Percentiles rank a stretch among this genome's conserved stretches.
phyloP scores from a whole-genome alignment of 1,139 yeast species.

The Williopsis jadinii region DNA sequence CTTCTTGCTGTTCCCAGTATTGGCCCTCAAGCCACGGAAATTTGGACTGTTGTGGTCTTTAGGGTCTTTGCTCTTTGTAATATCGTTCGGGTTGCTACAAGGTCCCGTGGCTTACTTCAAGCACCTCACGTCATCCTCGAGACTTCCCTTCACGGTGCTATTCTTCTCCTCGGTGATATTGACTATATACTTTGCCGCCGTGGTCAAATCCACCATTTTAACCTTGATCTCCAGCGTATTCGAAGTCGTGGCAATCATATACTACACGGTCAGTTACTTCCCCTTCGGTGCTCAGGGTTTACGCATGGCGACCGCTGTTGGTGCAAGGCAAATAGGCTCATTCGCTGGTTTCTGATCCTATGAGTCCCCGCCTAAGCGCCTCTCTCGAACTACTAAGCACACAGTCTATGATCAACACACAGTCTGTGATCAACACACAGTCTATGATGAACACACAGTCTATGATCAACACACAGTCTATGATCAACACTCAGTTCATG shows the following conservation, averaged over 20 bases:
- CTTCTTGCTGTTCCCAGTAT: conserved; percentile 78
- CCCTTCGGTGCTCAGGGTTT: conserved; percentile 92
- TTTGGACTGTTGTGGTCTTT: conserved; percentile 89
- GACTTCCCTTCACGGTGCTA: conserved; percentile 73
- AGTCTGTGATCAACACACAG: too few relatives aligned
- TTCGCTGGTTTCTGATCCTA: conserved; percentile 25
- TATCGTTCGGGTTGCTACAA: conserved; percentile 86
- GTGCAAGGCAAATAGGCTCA: conserved; percentile 71
- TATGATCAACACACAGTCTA: too few relatives aligned
- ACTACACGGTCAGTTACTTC: conserved; percentile 87
- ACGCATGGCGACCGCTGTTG: conserved; percentile 72
- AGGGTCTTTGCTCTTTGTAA: conserved; percentile 79
- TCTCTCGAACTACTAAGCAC: too few relatives aligned
- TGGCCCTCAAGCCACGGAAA: conserved; percentile 85
- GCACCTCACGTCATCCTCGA: conserved; percentile 68
- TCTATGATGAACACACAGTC: too few relatives aligned
- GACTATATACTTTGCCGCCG: conserved; percentile 54
- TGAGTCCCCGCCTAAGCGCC: too few relatives aligned
- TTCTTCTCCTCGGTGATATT: conserved; percentile 69
- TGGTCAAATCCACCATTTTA: conserved; percentile 61
- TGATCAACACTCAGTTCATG: too few relatives aligned
- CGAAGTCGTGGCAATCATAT: conserved; percentile 78
- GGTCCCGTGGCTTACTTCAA: conserved; percentile 77
- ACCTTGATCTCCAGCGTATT: conserved; percentile 71
- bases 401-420: too few relatives aligned